Conservation (phyloP, 2,329 filamentous ascomycete species). For the Dactylonectria macrodidyma region DNA sequence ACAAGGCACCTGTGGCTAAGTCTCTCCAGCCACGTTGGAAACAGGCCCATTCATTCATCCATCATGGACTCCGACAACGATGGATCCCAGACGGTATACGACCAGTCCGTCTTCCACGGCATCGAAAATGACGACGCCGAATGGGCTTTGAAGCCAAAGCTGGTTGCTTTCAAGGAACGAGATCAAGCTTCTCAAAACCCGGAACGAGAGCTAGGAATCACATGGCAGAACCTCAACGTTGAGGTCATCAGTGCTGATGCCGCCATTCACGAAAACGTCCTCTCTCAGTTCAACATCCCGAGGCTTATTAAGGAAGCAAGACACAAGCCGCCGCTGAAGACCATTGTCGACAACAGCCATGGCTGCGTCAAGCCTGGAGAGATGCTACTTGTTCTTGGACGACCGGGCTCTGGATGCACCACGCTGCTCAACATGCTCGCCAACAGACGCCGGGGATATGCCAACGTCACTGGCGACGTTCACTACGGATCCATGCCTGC, state of each 20-base stretch:
- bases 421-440: conserved; percentile 79
- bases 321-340: conserved; percentile 71
- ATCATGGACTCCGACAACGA: conserved; percentile 49
- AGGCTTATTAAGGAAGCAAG: conserved; percentile 67
- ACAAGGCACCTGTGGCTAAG: conserved; percentile 20
- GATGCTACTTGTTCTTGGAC: conserved; percentile 79
- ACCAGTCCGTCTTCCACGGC: conserved; percentile 32
- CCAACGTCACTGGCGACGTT: conserved; percentile 71
- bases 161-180: conserved; percentile 60
- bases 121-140: conserved; percentile 43
- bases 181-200: conserved; percentile 59
- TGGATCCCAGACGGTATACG: conserved; percentile 45
- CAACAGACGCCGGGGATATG: conserved; percentile 74
- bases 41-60: conserved; percentile 10
- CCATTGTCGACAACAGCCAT: conserved; percentile 75
- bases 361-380: conserved; percentile 81
- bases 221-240: conserved; percentile 76
- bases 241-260: conserved; percentile 73
- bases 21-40: conserved; percentile 24
- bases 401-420: conserved; percentile 79
- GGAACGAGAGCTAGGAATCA: conserved; percentile 69
- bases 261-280: conserved; percentile 75
- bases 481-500: conserved; percentile 67
- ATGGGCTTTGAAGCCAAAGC: conserved; percentile 65
- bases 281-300: conserved; percentile 71